Evolutionary conservation across 306 rosid species (phyloP).

Genomic region (Inga oerstediana): DNA sequence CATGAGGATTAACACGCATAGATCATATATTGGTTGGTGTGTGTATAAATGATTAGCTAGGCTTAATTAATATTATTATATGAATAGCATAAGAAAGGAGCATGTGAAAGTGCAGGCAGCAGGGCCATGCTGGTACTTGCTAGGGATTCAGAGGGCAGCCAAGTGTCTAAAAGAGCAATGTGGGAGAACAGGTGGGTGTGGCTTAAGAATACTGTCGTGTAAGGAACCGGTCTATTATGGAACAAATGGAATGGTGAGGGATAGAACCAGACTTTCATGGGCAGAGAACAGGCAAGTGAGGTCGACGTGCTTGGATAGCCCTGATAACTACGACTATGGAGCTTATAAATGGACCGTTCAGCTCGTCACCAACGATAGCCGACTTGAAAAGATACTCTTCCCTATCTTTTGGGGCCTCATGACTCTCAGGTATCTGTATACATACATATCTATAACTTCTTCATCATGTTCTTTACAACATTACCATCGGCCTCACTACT

Average conservation of each 20-base stretch:
- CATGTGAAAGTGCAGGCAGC: constrained; percentile 61
- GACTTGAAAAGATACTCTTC: constrained; percentile 82
- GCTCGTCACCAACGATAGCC: constrained; percentile 70
- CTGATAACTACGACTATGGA: constrained; percentile 74
- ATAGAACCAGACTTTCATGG: constrained; percentile 63
- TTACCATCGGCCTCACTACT: not conserved
- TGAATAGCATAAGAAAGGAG: not conserved
- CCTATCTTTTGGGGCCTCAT: constrained; percentile 96
- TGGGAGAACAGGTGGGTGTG: constrained; percentile 48
- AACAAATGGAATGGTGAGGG: constrained; percentile 40
- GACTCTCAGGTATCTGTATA: constrained; percentile 71
- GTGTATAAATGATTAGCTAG: no score
- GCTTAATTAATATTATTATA: not conserved
- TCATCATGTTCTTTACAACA: not conserved
- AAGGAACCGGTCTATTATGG: constrained; percentile 72
- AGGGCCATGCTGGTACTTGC: constrained; percentile 97
- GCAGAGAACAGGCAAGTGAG: constrained; percentile 64
- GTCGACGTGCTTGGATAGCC: constrained; percentile 60
- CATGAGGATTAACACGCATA: not conserved
- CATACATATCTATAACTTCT: not conserved
- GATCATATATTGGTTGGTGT: no score
- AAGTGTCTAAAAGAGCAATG: constrained; percentile 79
- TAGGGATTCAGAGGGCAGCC: constrained; percentile 82
- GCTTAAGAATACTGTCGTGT: constrained; percentile 59
- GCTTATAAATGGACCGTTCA: constrained; percentile 86